phyloP scores from a whole-genome alignment of 768 basidiomycete genomes.

The Lanmaoa rubissima region DNA sequence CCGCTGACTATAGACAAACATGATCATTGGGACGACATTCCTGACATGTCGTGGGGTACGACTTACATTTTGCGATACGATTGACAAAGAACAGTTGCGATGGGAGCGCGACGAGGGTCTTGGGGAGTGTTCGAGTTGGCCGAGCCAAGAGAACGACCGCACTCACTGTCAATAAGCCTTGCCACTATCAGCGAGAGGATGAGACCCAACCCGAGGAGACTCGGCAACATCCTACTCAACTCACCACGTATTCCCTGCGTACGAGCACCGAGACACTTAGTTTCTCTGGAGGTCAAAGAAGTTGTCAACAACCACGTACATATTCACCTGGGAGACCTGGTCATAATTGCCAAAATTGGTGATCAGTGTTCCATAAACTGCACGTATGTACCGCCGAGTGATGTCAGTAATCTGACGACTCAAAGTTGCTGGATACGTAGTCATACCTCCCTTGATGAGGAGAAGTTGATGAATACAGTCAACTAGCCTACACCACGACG shows the following conservation, averaged over 20 bases:
- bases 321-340: conserved; percentile 4
- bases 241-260: conserved; percentile 16
- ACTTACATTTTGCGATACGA: conserved; percentile 21
- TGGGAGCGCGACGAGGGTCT: conserved; percentile 18
- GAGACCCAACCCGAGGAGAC: background rate
- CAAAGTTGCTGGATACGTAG: background rate
- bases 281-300: background rate
- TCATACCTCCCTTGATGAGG: conserved; percentile 19
- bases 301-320: conserved; percentile 4
- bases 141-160: background rate
- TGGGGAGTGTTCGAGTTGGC: background rate
- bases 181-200: conserved; percentile 14
- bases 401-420: background rate
- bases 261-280: background rate
- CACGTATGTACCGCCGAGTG: background rate
- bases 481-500: conserved; percentile 6
- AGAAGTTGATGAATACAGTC: conserved; percentile 18
- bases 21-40: background rate
- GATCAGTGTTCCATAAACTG: conserved; percentile 16
- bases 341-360: conserved; percentile 14
- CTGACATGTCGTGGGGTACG: background rate
- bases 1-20: conserved; percentile 10
- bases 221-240: background rate
- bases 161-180: conserved; percentile 20
- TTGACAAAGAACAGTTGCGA: conserved; percentile 19